These are phyloP conservation scores for Dionaea muscipula DNA, from an alignment of 179 eudicot genomes.

Conservation along the genomic window DNA sequence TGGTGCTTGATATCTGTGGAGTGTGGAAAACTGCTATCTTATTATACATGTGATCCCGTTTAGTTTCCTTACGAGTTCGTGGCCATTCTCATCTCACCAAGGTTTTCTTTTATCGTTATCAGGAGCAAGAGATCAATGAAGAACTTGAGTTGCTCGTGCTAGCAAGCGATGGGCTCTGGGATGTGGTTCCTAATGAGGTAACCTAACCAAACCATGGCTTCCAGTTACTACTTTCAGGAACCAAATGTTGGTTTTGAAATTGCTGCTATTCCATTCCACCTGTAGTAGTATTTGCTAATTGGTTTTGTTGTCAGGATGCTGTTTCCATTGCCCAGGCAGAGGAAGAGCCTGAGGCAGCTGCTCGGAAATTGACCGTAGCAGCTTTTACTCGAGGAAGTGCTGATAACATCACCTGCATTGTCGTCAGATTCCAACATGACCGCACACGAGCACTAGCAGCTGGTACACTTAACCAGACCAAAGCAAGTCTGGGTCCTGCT, in stretches of 20 bases:
- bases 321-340: conserved; percentile 62
- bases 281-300: neutral
- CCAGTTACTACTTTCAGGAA: too few relatives aligned
- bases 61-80: too few relatives aligned
- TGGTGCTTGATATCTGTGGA: too few relatives aligned
- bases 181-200: conserved; percentile 89
- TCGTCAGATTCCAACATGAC: conserved; percentile 56
- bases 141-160: conserved; percentile 79
- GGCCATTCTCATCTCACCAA: neutral
- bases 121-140: conserved; percentile 64
- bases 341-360: conserved; percentile 82
- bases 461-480: neutral
- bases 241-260: neutral
- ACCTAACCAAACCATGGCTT: too few relatives aligned
- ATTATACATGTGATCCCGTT: too few relatives aligned
- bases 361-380: conserved; percentile 71
- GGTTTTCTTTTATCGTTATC: conserved; percentile 7
- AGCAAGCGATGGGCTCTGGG: conserved; percentile 99
- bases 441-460: conserved; percentile 11
- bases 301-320: conserved; percentile 54
- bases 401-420: conserved; percentile 91
- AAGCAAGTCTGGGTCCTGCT: too few relatives aligned
- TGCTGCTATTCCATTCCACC: neutral
- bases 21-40: too few relatives aligned
- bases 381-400: conserved; percentile 86